Evolutionary conservation across 495 filamentous ascomycete species (phyloP).

Genomic region (Podospora comata): DNA sequence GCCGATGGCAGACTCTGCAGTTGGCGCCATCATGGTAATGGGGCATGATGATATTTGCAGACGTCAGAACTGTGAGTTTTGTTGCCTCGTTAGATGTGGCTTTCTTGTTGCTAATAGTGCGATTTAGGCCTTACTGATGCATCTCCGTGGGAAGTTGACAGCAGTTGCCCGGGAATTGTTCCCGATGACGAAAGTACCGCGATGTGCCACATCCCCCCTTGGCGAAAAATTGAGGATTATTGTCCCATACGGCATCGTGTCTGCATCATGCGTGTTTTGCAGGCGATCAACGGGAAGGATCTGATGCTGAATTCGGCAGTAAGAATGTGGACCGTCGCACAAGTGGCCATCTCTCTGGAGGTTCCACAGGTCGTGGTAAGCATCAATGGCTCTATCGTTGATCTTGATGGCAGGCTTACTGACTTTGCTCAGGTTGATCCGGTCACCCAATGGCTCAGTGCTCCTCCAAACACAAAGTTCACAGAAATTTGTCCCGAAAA

Average conservation of each 20-base stretch:
- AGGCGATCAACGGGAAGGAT: slow-evolving; percentile 48
- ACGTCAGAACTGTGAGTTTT: slow-evolving; percentile 16
- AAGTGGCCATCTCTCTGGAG: slow-evolving; percentile 56
- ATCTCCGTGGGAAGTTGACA: slow-evolving; percentile 17
- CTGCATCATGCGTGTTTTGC: slow-evolving; percentile 58
- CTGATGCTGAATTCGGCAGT: slow-evolving; percentile 61
- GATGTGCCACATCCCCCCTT: slow-evolving; percentile 17
- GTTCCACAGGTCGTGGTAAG: slow-evolving; percentile 44
- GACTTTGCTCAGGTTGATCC: slow-evolving; percentile 24
- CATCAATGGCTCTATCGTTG: background rate
- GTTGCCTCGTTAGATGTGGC: background rate
- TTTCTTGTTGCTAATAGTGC: background rate
- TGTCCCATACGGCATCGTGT: slow-evolving; percentile 57
- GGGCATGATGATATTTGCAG: slow-evolving; percentile 39
- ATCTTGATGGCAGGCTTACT: background rate
- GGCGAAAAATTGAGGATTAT: slow-evolving; percentile 51
- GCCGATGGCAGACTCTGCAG: slow-evolving; percentile 27
- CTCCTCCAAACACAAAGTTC: slow-evolving; percentile 41
- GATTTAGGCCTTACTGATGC: slow-evolving; percentile 20
- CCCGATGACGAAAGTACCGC: slow-evolving; percentile 12
- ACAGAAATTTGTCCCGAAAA: slow-evolving; percentile 47
- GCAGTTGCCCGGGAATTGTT: slow-evolving; percentile 19
- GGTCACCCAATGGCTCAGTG: slow-evolving; percentile 43
- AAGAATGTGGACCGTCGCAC: slow-evolving; percentile 61
- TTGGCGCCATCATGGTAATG: slow-evolving; percentile 25